Conservation (phyloP, 2,329 filamentous ascomycete genomes). For the Aspergillaceae sp. region DNA sequence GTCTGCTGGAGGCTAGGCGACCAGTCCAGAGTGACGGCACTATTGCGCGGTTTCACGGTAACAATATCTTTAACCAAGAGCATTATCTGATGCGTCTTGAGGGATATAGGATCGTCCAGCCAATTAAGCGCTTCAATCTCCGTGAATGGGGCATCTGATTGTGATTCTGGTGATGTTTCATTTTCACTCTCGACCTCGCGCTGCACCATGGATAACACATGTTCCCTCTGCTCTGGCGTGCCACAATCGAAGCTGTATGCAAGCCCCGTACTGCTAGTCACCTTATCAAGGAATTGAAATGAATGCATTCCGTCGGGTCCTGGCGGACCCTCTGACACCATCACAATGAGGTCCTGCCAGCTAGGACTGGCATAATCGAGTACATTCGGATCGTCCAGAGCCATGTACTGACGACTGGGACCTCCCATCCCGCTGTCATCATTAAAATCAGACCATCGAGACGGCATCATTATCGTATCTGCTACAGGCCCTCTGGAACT, state of each 20-base stretch:
- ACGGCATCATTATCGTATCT: slow-evolving; percentile 1
- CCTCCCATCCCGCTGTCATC: neutral
- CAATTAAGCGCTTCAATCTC: slow-evolving; percentile 8
- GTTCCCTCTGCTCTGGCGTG: slow-evolving; percentile 23
- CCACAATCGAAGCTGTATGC: slow-evolving; percentile 31
- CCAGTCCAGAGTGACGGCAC: slow-evolving; percentile 27
- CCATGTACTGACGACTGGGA: neutral
- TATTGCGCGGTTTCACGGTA: slow-evolving; percentile 27
- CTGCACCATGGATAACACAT: slow-evolving; percentile 8
- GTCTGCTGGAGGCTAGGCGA: slow-evolving; percentile 21
- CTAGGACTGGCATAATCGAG: slow-evolving; percentile 2
- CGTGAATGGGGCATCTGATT: neutral
- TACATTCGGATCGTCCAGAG: neutral
- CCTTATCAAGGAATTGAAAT: slow-evolving; percentile 25
- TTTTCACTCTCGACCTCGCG: neutral
- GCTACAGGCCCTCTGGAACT: neutral
- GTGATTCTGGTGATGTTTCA: neutral
- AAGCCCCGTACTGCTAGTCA: slow-evolving; percentile 30
- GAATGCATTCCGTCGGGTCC: slow-evolving; percentile 9
- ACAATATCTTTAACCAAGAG: slow-evolving; percentile 28
- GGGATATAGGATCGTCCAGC: slow-evolving; percentile 25
- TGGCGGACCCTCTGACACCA: slow-evolving; percentile 3
- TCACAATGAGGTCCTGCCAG: slow-evolving; percentile 7
- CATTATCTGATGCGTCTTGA: slow-evolving; percentile 31
- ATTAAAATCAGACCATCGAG: neutral